Percentiles rank a stretch among this genome's conserved stretches.
These are phyloP conservation scores for Xylaria sp. DNA, from an alignment of 2,329 filamentous ascomycete species.

Conservation along the genomic window DNA sequence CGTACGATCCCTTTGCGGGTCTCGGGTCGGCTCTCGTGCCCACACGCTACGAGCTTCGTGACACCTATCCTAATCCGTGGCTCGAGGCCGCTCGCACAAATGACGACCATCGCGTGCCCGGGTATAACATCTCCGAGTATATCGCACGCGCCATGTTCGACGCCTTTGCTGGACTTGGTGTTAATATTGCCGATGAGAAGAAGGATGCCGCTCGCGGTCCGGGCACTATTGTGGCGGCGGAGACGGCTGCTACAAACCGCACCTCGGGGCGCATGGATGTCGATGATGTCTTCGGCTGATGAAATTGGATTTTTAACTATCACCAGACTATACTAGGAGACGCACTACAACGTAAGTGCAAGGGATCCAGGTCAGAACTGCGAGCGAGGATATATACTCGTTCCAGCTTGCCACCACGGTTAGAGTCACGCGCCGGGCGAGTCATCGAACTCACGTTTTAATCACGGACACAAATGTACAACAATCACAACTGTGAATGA, in stretches of 20 bases:
- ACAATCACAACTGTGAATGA: neutral
- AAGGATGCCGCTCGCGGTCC: constrained; percentile 51
- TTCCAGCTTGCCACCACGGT: neutral
- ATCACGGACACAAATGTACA: neutral
- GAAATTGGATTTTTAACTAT: neutral
- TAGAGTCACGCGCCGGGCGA: neutral
- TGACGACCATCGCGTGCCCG: constrained; percentile 76
- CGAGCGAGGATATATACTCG: neutral
- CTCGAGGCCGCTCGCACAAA: constrained; percentile 75
- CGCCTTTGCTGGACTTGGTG: constrained; percentile 87
- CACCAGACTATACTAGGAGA: neutral
- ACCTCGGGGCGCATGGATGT: constrained; percentile 58
- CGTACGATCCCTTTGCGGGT: constrained; percentile 91
- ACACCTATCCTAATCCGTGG: constrained; percentile 78
- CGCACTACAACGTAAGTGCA: neutral
- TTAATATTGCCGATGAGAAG: constrained; percentile 86
- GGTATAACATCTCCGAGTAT: constrained; percentile 86
- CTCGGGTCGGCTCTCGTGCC: constrained; percentile 64
- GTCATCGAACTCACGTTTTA: neutral
- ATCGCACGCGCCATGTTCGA: constrained; percentile 84
- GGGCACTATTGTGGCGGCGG: constrained; percentile 51
- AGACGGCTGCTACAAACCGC: constrained; percentile 51
- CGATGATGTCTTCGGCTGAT: constrained; percentile 57
- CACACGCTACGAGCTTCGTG: constrained; percentile 75
- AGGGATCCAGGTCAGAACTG: neutral